Evolutionary conservation across 805 yeast species (phyloP).

Genomic region (Metschnikowia gelsemii): DNA sequence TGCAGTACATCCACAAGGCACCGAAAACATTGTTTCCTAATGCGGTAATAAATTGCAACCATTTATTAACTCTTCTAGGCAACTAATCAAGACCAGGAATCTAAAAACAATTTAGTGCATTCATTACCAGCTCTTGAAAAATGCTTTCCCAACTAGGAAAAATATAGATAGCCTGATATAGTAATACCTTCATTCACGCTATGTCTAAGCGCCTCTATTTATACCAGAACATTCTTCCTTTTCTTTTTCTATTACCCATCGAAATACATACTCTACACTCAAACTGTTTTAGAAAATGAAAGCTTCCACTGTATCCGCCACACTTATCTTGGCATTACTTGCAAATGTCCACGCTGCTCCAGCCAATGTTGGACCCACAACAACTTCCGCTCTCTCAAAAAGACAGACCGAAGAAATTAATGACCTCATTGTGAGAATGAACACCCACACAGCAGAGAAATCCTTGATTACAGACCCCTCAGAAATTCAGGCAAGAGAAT

Average conservation of each 20-base stretch:
- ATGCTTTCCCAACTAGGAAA: neutral
- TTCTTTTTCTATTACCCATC: neutral
- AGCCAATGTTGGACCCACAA: slow-evolving; percentile 14
- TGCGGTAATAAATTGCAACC: slow-evolving; percentile 10
- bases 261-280: neutral
- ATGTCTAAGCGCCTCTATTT: neutral
- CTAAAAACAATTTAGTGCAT: neutral
- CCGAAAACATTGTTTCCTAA: slow-evolving; percentile 1
- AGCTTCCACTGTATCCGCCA: slow-evolving; percentile 16
- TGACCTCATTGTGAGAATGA: slow-evolving; percentile 29
- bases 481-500: slow-evolving; percentile 38
- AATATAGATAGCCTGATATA: too few relatives aligned
- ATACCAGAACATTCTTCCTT: neutral
- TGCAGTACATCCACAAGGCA: neutral
- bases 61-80: neutral
- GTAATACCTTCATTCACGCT: too few relatives aligned
- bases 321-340: slow-evolving; percentile 20
- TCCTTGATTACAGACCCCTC: slow-evolving; percentile 18
- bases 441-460: slow-evolving; percentile 34
- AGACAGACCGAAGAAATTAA: slow-evolving; percentile 25
- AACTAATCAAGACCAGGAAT: neutral
- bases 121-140: neutral
- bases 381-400: slow-evolving; percentile 11
- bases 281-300: slow-evolving; percentile 11
- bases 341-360: slow-evolving; percentile 21